Evolutionary conservation across 2,329 filamentous ascomycete species (phyloP), one percentile per base, ranked within the genome.

Genomic region (Colletotrichum ledebouriae): DNA sequence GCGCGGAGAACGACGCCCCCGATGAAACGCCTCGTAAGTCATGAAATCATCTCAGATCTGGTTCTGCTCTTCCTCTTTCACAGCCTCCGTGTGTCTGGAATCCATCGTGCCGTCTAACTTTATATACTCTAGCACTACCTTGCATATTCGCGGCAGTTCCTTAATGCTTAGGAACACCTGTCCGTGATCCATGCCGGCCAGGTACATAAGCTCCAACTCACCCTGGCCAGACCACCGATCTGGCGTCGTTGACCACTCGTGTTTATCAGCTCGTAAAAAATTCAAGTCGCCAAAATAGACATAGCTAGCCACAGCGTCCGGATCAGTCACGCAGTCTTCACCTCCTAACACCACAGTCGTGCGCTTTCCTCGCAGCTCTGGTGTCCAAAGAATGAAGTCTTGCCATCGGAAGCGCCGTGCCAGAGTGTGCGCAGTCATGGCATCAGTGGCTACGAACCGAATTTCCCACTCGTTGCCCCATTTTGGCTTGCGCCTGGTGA

Each of bases 361-460:
- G 6, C 73, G 72, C 49, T 70, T 63, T 3, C 70, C 70, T 34
- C 84, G 71, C 52, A 92, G 76, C 70, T 92, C 88, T 47, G 92
- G 88, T 70, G 87, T 89, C 90, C 91, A 93, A 4, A 92, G 78
- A 41, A 92, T 87, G 70, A 90, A 92, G 71, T 92, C 85, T 29
- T 83, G 83, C 91, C 91, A 93, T 78, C 92, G 92, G 78, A 93
- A 92, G 72, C 89, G 85, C 3, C 90, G 81, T 0, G 85, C 86
- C 0, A 93, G 79, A 5, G 87, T 88, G 63, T 90, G 84, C 5
- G 90, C 86, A 1, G 92, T 87, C 6, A 88, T 88, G 34, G 89
- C 87, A 71, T 93, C 91, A 59, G 85, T 89, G 12, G 88, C 91
- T 75, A 92, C 91, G 73, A 91, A 93, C 83, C 88, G 90, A 12